phyloP scores from a whole-genome alignment of 768 basidiomycete genomes.

The Russula vinacea region DNA sequence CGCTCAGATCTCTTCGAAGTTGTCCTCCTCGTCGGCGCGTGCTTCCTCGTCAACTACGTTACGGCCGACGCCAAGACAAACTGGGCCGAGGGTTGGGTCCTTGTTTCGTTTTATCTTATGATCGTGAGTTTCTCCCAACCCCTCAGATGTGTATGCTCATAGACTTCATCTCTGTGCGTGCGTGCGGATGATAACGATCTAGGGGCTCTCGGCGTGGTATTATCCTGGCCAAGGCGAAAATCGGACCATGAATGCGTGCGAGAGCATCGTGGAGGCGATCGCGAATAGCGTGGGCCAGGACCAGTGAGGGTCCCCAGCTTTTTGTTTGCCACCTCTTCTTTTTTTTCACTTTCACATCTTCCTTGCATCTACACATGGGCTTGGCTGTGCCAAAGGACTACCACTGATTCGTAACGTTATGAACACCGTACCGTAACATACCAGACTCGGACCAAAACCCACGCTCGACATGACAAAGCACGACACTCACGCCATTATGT shows the following conservation, averaged over 20 bases:
- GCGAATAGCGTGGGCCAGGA: background rate
- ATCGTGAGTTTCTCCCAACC: slow-evolving; percentile 42
- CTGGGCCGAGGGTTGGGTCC: slow-evolving; percentile 67
- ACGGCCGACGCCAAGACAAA: slow-evolving; percentile 78
- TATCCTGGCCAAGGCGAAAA: slow-evolving; percentile 57
- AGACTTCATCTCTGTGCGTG: background rate
- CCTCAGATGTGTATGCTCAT: too few species aligned
- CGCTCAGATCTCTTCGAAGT: slow-evolving; percentile 66
- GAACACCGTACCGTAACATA: too few species aligned
- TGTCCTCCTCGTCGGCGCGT: slow-evolving; percentile 58
- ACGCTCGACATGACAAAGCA: too few species aligned
- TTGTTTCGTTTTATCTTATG: slow-evolving; percentile 67
- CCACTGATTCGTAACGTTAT: too few species aligned
- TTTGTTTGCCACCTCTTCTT: background rate
- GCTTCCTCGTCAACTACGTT: slow-evolving; percentile 77
- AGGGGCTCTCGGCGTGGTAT: slow-evolving; percentile 68
- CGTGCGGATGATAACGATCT: background rate
- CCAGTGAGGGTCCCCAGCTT: background rate
- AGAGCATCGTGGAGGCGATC: slow-evolving; percentile 41
- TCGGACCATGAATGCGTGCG: slow-evolving; percentile 43
- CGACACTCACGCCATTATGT: too few species aligned
- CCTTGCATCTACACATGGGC: too few species aligned
- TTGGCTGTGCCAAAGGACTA: too few species aligned
- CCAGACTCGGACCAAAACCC: too few species aligned
- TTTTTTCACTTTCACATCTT: too few species aligned